Evolutionary conservation across 345 rosid species (phyloP), one percentile per base, ranked within the genome.

Genomic region (Laguncularia racemosa): DNA sequence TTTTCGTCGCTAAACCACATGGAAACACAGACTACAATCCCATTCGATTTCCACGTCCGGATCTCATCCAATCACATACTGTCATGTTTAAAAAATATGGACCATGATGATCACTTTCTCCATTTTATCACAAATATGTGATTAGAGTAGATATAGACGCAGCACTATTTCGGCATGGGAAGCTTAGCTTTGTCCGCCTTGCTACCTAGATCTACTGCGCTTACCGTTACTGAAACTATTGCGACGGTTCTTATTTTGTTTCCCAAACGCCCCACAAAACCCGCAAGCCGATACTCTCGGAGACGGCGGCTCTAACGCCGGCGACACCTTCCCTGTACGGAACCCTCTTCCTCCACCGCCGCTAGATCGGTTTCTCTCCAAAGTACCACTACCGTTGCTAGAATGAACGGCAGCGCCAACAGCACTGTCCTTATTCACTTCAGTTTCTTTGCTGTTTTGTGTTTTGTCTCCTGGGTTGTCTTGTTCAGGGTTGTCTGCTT

Each of bases 261-360:
- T 85, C 19, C 76, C 74, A 48, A 89, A 86, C 52, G 83, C 83
- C 18, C 76, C 43, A 67, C 97, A 92, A 46, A 81, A 80, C 59
- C 97, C 98, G 62, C 98, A 92, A 2, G 91, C 84, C 2, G 89
- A 80, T 3, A 92, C 61, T 73, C 75, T 83, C 6, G 98, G 98
- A 21, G 98, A 92, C 20, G 98, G 95, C 18, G 98, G 98, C 20
- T 92, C 98, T 6, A 89, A 71, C 4, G 89, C 91, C 55, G 91
- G 96, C 58, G 98, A 78, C 13, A 84, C 96, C 67, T 73, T 84
- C 16, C 93, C 98, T 11, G 89, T 81, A 17, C 96, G 77, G 64
- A 77, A 78, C n/a, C 81, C 85, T 13, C 93, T 56, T 46, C 73
- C 85, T 51, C 87, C 91, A 12, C 91, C 91, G 64, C 93, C 95